phyloP scores from a whole-genome alignment of 1,284 basidiomycete species.

The Puccinia triticina region DNA sequence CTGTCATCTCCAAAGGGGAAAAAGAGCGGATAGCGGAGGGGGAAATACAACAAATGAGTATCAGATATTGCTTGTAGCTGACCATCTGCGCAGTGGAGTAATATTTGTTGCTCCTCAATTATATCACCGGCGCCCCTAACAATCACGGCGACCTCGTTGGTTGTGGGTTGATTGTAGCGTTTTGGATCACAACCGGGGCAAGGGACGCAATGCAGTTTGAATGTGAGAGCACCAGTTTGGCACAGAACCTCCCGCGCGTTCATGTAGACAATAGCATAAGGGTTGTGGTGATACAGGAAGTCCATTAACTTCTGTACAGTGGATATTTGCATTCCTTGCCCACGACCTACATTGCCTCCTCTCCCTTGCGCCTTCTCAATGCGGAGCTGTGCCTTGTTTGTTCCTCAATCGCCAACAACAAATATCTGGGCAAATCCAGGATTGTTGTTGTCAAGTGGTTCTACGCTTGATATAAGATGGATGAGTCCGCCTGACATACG shows the following conservation, averaged over 20 bases:
- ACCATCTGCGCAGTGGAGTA: background rate
- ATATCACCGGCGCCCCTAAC: too few species aligned
- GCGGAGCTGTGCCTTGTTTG: background rate
- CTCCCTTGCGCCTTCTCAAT: background rate
- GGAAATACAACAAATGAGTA: background rate
- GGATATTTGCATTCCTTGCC: too few species aligned
- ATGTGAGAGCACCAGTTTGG: background rate
- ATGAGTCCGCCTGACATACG: background rate
- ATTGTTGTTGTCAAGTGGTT: background rate
- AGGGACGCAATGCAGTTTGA: background rate
- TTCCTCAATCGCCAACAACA: background rate
- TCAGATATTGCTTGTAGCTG: background rate
- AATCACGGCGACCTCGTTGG: background rate
- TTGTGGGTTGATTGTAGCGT: background rate
- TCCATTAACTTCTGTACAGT: background rate
- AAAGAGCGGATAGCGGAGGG: background rate
- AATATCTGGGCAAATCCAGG: conserved; percentile 30
- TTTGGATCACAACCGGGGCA: too few species aligned
- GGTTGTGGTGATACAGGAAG: conserved; percentile 1
- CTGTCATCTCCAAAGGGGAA: conserved; percentile 20
- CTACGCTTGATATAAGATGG: background rate
- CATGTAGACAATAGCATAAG: background rate
- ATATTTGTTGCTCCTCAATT: background rate
- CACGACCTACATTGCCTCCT: background rate
- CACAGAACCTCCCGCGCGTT: background rate